Conservation (phyloP, 2,329 filamentous ascomycete species). For the Colletotrichum theobromicola region DNA sequence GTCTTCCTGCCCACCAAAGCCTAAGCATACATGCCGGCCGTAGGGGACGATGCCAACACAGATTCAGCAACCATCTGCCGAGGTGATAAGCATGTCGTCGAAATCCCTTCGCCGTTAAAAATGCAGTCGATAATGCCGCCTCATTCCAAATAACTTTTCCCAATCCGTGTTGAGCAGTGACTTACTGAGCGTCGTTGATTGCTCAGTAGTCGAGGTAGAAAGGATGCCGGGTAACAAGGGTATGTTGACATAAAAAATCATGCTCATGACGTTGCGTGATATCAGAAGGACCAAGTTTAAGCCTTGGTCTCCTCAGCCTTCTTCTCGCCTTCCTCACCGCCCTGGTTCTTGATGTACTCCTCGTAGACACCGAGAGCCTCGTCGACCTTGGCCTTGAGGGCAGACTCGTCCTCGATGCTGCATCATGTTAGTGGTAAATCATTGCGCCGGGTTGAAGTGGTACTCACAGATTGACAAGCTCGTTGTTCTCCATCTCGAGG, state of each 20-base stretch:
- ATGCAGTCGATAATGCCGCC: slow-evolving; percentile 23
- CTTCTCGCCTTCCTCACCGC: slow-evolving; percentile 56
- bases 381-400: slow-evolving; percentile 93
- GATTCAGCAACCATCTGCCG: neutral
- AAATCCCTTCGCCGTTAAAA: slow-evolving; percentile 19
- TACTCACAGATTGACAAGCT: slow-evolving; percentile 94
- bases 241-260: slow-evolving; percentile 25
- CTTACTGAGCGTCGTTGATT: slow-evolving; percentile 14
- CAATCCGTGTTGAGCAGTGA: slow-evolving; percentile 23
- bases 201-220: slow-evolving; percentile 16
- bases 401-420: slow-evolving; percentile 87
- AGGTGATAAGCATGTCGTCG: slow-evolving; percentile 13
- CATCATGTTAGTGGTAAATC: slow-evolving; percentile 24
- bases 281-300: slow-evolving; percentile 28
- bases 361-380: slow-evolving; percentile 98
- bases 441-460: neutral
- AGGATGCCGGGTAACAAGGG: slow-evolving; percentile 23
- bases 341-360: slow-evolving; percentile 94
- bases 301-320: slow-evolving; percentile 52
- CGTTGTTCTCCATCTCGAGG: slow-evolving; percentile 96
- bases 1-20: slow-evolving; percentile 41
- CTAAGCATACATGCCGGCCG: slow-evolving; percentile 19
- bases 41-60: neutral
- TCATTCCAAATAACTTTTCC: slow-evolving; percentile 24
- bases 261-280: slow-evolving; percentile 20